These are phyloP conservation scores for Amanita thiersii DNA, from an alignment of 768 basidiomycete species.

Conservation along the genomic window DNA sequence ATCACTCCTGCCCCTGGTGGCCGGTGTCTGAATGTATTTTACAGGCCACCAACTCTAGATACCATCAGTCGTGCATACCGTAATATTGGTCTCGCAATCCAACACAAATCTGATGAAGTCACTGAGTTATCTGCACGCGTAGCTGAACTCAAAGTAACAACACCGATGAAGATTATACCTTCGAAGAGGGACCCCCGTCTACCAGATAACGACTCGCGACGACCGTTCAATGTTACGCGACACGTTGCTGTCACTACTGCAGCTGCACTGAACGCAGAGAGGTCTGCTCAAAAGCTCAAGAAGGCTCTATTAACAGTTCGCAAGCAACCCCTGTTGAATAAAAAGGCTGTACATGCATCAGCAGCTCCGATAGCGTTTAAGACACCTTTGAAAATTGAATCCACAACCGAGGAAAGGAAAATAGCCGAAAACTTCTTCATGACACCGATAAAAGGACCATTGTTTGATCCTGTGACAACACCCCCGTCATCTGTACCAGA, in stretches of 20 bases:
- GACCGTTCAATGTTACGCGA: slow-evolving; percentile 42
- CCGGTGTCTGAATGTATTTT: slow-evolving; percentile 2
- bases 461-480: slow-evolving; percentile 17
- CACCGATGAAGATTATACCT: slow-evolving; percentile 11
- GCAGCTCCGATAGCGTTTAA: slow-evolving; percentile 27
- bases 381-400: slow-evolving; percentile 24
- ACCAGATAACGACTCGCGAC: slow-evolving; percentile 27
- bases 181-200: slow-evolving; percentile 31
- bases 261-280: slow-evolving; percentile 75
- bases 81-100: slow-evolving; percentile 72
- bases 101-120: slow-evolving; percentile 51
- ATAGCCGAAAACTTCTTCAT: slow-evolving; percentile 15
- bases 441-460: slow-evolving; percentile 14
- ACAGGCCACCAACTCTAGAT: slow-evolving; percentile 78
- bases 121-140: slow-evolving; percentile 44
- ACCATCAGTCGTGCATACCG: slow-evolving; percentile 78
- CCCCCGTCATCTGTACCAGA: slow-evolving; percentile 15
- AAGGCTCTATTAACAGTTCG: slow-evolving; percentile 52
- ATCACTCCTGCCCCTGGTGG: neutral
- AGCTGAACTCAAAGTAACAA: slow-evolving; percentile 36
- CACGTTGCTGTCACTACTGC: slow-evolving; percentile 69
- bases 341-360: slow-evolving; percentile 31
- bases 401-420: slow-evolving; percentile 4
- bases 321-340: slow-evolving; percentile 61
- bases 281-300: slow-evolving; percentile 65